Base-by-base conservation (phyloP, 495 filamentous ascomycete genomes). In the Parachaetomium inaequale region DNA sequence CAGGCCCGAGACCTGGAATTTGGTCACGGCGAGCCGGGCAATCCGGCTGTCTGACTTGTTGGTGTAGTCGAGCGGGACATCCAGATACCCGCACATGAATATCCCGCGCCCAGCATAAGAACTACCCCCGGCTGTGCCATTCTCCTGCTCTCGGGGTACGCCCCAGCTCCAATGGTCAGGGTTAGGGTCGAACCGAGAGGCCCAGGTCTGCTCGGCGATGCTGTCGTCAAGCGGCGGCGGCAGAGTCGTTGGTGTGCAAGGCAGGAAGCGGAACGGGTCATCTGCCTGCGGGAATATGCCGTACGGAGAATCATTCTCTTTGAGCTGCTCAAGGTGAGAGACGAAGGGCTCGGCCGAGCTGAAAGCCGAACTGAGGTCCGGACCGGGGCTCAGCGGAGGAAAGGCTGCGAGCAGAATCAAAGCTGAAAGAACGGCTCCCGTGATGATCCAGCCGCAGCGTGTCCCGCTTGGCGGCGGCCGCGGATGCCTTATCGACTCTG, bases 1-100 rank as follows among this genome's bases (percentile, higher is more conserved):
- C 32, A 78, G 74, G 31, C 78, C 76, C 0, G 76, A 78, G 23
- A 78, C 78, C 54, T 78, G 76, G 54, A 71, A 75, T 56, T 76
- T 79, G 40, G 76, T 78, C 21, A 79, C 68, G 19, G 78, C 78
- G 11, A 79, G 76, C 14, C 78, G 74, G 26, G 63, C 72, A 58
- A 80, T 77, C 32, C 76, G 75, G 34, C 47, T 26, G 31, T 79
- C 76, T 0, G 76, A 70, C 47, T 68, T 52, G 64, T 80, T 78
- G 43, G 72, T 76, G 63, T 80, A 78, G 66, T 80, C 78, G 10
- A 80, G 69, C 14, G 78, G 78, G 8, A 78, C 76, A 7, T 79
- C 76, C n/a, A 80, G 68, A 52, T 73, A 80, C 11, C 76, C 76
- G 55, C 76, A 80, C 17, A 80, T 58, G 59, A 73, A 79, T 47